phyloP scores from a whole-genome alignment of 2,329 filamentous ascomycete genomes.

The Pezicula carpinea region DNA sequence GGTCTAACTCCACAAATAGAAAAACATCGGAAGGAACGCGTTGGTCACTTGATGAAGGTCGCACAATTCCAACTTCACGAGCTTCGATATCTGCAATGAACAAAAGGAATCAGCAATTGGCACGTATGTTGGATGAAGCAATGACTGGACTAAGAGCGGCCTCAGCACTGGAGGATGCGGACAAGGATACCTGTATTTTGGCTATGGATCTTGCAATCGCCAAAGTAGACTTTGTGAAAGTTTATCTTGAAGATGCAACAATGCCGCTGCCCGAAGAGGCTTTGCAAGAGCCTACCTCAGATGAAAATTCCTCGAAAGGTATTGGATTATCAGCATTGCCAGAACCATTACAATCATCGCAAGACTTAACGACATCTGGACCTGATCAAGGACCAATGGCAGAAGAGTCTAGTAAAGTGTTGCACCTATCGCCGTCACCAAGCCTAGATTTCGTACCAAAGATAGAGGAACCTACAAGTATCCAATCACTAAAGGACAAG shows the following conservation, averaged over 20 bases:
- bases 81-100: slow-evolving; percentile 50
- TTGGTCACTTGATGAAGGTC: slow-evolving; percentile 28
- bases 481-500: not conserved
- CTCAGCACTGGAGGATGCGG: slow-evolving; percentile 44
- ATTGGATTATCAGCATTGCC: too few species aligned
- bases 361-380: not conserved
- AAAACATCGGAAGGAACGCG: slow-evolving; percentile 17
- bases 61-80: slow-evolving; percentile 22
- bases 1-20: slow-evolving; percentile 32
- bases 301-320: not conserved
- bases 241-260: slow-evolving; percentile 54
- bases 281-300: slow-evolving; percentile 3
- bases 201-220: slow-evolving; percentile 54
- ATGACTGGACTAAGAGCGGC: slow-evolving; percentile 58
- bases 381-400: not conserved
- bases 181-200: slow-evolving; percentile 39
- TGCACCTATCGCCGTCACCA: too few species aligned
- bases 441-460: not conserved
- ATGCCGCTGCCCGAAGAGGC: slow-evolving; percentile 40
- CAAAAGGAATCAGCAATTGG: slow-evolving; percentile 60
- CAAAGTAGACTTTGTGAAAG: slow-evolving; percentile 61
- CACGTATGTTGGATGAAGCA: slow-evolving; percentile 63
- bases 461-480: not conserved
- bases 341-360: not conserved
- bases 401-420: too few species aligned